These are phyloP conservation scores for Pseudognaphalium luteoalbum DNA, from an alignment of 129 eudicot species.

Conservation along the genomic window DNA sequence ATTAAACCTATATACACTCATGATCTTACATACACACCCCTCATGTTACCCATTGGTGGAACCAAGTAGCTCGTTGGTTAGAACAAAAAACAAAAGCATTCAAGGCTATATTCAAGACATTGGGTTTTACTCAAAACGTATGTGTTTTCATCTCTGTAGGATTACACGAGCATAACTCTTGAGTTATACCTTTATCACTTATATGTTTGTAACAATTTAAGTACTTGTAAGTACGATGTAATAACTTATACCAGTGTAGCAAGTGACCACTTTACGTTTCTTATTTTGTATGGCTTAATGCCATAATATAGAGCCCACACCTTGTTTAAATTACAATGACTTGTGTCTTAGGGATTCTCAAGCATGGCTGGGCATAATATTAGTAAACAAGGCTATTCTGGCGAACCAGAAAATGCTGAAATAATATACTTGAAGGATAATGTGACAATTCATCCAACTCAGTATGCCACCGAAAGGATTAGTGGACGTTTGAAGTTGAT, in stretches of 20 bases:
- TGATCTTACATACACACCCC: background rate
- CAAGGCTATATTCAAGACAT: background rate
- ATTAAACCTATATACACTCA: background rate
- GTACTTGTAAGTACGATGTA: background rate
- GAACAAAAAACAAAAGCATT: background rate
- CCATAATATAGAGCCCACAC: background rate
- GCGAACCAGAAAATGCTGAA: slow-evolving; percentile 69
- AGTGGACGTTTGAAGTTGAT: slow-evolving; percentile 81
- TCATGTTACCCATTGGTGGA: background rate
- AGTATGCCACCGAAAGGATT: slow-evolving; percentile 71
- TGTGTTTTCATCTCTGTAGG: no score
- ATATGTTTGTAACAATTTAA: no score
- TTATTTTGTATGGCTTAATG: slow-evolving; percentile 7
- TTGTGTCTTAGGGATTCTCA: slow-evolving; percentile 52
- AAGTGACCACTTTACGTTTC: background rate
- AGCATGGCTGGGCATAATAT: slow-evolving; percentile 60
- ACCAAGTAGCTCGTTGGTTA: background rate
- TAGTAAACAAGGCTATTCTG: slow-evolving; percentile 45
- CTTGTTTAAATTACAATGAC: background rate
- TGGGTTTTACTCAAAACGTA: no score
- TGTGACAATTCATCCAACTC: slow-evolving; percentile 88
- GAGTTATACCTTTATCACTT: background rate
- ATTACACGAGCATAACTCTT: background rate
- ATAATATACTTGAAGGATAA: slow-evolving; percentile 71
- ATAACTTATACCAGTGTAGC: background rate